Percentiles rank a stretch among this genome's conserved stretches.
phyloP scores from a whole-genome alignment of 805 yeast genomes.

The Ogataea methanolica region DNA sequence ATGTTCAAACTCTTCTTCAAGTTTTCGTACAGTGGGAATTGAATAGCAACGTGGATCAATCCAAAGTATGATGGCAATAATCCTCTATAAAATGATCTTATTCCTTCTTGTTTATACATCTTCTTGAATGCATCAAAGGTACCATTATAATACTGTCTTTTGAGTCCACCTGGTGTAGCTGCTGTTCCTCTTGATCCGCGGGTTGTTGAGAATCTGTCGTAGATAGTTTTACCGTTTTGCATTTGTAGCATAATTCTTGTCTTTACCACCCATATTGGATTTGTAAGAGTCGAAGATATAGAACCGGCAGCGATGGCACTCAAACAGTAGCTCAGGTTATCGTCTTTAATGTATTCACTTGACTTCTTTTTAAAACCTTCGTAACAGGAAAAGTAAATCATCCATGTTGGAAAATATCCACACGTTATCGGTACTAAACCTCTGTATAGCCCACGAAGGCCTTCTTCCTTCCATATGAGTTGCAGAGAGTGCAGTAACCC shows the following conservation, averaged over 20 bases:
- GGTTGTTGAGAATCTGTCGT: slow-evolving; percentile 27
- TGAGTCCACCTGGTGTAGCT: slow-evolving; percentile 16
- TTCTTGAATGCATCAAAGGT: slow-evolving; percentile 78
- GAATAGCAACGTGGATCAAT: slow-evolving; percentile 88
- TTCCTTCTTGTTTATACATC: slow-evolving; percentile 79
- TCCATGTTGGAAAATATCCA: slow-evolving; percentile 98
- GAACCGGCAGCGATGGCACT: slow-evolving; percentile 88
- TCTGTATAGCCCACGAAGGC: slow-evolving; percentile 76
- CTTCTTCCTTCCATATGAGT: slow-evolving; percentile 72
- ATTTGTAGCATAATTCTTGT: slow-evolving; percentile 90
- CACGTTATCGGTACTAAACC: slow-evolving; percentile 89
- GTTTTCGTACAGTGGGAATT: slow-evolving; percentile 89
- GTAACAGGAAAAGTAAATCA: slow-evolving; percentile 87
- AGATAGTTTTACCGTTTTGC: slow-evolving; percentile 37
- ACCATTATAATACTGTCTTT: slow-evolving; percentile 52
- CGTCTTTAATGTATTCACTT: slow-evolving; percentile 19
- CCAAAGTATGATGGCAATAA: slow-evolving; percentile 88
- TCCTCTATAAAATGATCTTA: slow-evolving; percentile 81
- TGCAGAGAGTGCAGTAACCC: slow-evolving; percentile 62
- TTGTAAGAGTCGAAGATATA: slow-evolving; percentile 76
- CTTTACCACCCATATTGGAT: slow-evolving; percentile 97
- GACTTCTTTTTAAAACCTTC: slow-evolving; percentile 61
- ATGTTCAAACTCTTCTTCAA: slow-evolving; percentile 51
- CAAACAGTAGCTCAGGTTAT: slow-evolving; percentile 37
- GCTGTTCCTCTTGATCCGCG: slow-evolving; percentile 13